Base-by-base conservation (phyloP, 2,329 filamentous ascomycete species). In the Colletotrichum sp. region DNA sequence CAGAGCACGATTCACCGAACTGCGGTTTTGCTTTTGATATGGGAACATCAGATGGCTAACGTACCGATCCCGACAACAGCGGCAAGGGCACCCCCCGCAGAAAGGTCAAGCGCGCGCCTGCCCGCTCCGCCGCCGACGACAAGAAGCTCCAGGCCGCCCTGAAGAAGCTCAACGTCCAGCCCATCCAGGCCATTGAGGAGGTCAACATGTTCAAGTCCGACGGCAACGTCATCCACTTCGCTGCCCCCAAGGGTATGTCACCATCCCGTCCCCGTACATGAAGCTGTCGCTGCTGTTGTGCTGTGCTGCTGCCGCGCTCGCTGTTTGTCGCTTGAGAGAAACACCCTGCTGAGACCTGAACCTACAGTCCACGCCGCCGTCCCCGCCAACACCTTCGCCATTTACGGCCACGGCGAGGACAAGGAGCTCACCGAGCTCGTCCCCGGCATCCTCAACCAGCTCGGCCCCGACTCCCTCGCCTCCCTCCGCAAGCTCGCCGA, bases 161-260 rank as follows among this genome's bases (percentile, higher is more conserved):
- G 81, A 99, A 99, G 95, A 99, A 99, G 94, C 93, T 99, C 88
- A 99, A 99, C 89, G 96, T 98, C 77, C 97, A 99, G 93, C 97
- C 97, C 84, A 99, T 99, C 89, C 96, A 98, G 91, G 95, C 95
- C 81, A 99, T 99, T 84, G 97, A 99, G 93, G 97, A 99, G 92
- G 97, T 99, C 87, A 99, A 99, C 94, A 99, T 99, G 97, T 99
- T 99, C 94, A 99, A 99, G 95, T 94, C 95, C 86, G 97, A 99
- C 87, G 97, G 97, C 88, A 99, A 99, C 88, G 97, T 99, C 88
- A 99, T 99, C 85, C 97, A 99, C 93, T 99, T 99, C 87, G 94
- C 95, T 83, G 95, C 95, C 84, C 97, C 97, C 82, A 98, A 98
- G 92, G 97, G 97, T 99, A 89, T 85, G 92, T 90, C 34, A 64